phyloP scores from a whole-genome alignment of 2,329 filamentous ascomycete genomes.

The Penicillium verrucosum region DNA sequence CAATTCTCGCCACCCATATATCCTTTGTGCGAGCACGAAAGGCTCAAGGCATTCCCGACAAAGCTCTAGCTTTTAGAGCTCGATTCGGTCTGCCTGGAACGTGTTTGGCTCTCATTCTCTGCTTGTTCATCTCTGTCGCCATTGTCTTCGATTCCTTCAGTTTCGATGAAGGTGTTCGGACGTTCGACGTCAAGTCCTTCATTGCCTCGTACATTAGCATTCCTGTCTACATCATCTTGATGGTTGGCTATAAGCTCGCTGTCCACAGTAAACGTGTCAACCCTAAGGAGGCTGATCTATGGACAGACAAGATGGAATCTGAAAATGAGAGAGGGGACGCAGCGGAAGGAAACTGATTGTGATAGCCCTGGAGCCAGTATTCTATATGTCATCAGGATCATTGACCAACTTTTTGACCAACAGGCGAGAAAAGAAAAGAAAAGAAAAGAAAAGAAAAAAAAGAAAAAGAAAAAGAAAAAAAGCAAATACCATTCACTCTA shows the following conservation, averaged over 20 bases:
- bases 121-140: slow-evolving; percentile 69
- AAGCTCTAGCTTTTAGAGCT: slow-evolving; percentile 60
- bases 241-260: slow-evolving; percentile 63
- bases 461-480: neutral
- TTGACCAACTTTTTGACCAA: neutral
- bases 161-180: slow-evolving; percentile 43
- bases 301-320: slow-evolving; percentile 37
- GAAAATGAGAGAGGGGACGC: neutral
- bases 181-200: slow-evolving; percentile 68
- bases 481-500: neutral
- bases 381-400: neutral
- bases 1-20: slow-evolving; percentile 64
- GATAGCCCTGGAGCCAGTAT: neutral
- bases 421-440: too few species aligned
- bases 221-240: slow-evolving; percentile 66
- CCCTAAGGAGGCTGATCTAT: slow-evolving; percentile 62
- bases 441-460: neutral
- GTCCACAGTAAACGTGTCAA: slow-evolving; percentile 54
- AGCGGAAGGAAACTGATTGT: neutral
- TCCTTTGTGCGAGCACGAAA: slow-evolving; percentile 61
- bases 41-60: slow-evolving; percentile 57
- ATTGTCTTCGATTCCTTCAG: slow-evolving; percentile 74
- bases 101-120: slow-evolving; percentile 64
- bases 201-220: slow-evolving; percentile 73
- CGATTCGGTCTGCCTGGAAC: slow-evolving; percentile 69